phyloP scores from a whole-genome alignment of 257 asterid species.

The Haberlea rhodopensis region DNA sequence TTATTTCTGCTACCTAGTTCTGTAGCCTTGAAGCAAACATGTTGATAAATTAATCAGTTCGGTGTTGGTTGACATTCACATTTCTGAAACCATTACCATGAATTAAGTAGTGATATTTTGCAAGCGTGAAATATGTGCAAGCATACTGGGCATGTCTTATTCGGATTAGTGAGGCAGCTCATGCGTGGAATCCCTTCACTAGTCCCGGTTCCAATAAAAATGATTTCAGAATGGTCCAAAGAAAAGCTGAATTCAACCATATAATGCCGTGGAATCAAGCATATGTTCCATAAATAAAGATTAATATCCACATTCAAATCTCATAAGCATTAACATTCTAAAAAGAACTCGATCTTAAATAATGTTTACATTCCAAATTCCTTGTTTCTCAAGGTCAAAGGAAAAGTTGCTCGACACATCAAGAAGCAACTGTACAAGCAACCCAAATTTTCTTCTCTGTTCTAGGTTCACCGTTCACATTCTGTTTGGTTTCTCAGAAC shows the following conservation, averaged over 20 bases:
- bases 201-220: slow-evolving; percentile 90
- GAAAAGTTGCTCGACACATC: too few relatives aligned
- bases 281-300: neutral
- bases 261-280: neutral
- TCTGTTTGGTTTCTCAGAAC: neutral
- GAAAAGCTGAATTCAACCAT: slow-evolving; percentile 5
- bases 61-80: slow-evolving; percentile 10
- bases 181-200: slow-evolving; percentile 99
- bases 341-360: too few relatives aligned
- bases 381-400: too few relatives aligned
- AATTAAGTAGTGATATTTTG: neutral
- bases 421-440: too few relatives aligned
- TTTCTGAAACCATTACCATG: slow-evolving; percentile 15
- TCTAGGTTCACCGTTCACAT: neutral
- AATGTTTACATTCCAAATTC: too few relatives aligned
- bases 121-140: slow-evolving; percentile 9
- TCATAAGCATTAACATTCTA: too few relatives aligned
- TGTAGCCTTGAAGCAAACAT: slow-evolving; percentile 85
- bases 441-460: neutral
- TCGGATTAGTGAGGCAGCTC: slow-evolving; percentile 91
- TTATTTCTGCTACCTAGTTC: slow-evolving; percentile 77
- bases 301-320: neutral
- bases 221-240: slow-evolving; percentile 59
- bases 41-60: slow-evolving; percentile 19
- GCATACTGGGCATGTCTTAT: slow-evolving; percentile 69